These are phyloP conservation scores for Pythium grandisporangium DNA, from an alignment of 352 stramenopile species.

Conservation along the genomic window DNA sequence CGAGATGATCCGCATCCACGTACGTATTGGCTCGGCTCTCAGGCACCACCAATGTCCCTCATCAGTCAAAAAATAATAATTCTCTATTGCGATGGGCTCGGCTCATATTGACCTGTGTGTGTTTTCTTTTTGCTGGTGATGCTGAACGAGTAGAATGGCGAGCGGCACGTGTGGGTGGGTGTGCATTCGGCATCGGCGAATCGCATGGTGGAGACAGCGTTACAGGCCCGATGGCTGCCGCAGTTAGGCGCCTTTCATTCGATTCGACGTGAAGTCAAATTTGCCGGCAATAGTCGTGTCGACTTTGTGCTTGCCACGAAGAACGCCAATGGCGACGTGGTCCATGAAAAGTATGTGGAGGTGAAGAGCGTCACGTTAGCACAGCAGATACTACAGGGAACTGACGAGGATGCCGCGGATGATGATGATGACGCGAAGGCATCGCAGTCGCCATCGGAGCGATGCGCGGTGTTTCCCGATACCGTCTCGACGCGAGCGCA, in stretches of 20 bases:
- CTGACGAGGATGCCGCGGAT: slow-evolving; percentile 1
- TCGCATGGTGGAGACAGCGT: slow-evolving; percentile 64
- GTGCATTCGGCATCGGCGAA: slow-evolving; percentile 74
- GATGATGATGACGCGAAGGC: too few species aligned
- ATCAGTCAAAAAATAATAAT: too few species aligned
- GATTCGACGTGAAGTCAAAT: slow-evolving; percentile 66
- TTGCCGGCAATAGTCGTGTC: slow-evolving; percentile 73
- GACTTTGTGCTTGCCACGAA: slow-evolving; percentile 66
- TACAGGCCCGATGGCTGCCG: slow-evolving; percentile 48
- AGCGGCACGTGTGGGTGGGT: slow-evolving; percentile 60
- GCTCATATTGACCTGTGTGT: neutral
- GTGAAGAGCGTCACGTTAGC: slow-evolving; percentile 80
- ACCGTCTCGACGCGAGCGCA: slow-evolving; percentile 63
- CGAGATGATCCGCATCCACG: slow-evolving; percentile 76
- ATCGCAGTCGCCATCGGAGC: too few species aligned
- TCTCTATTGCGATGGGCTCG: neutral
- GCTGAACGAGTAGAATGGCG: slow-evolving; percentile 36
- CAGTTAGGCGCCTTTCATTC: slow-evolving; percentile 45
- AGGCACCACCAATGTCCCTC: too few species aligned
- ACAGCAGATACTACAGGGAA: slow-evolving; percentile 3
- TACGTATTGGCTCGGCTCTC: slow-evolving; percentile 17
- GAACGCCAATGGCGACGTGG: slow-evolving; percentile 16
- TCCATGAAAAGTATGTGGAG: slow-evolving; percentile 68
- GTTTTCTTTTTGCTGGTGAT: too few species aligned
- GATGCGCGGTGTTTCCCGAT: slow-evolving; percentile 69